Base-by-base conservation (phyloP, 179 eudicot genomes). In the Beta corolliflora region DNA sequence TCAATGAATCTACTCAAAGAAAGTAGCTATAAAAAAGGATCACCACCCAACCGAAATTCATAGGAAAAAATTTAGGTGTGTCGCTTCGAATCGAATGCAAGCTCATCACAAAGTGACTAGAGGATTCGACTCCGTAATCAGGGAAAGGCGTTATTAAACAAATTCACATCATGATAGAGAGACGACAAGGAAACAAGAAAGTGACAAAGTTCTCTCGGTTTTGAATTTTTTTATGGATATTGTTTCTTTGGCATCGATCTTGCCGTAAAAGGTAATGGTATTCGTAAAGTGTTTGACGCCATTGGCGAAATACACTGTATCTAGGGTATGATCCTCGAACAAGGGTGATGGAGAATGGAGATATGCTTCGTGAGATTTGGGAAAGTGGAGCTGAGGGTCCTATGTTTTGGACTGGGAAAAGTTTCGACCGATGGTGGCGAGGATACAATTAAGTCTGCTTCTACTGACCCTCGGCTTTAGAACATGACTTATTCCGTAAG, bases 161-260 rank as follows among this genome's bases (percentile, higher is more conserved):
- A 15, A 81, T 96, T 72, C 99, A 94, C 76, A 91, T 96, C 69
- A 46, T 94, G 88, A 94, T 97, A 9, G 99, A 96, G 84, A 85
- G 98, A 73, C 90, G 98, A 81, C 97, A 93, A 85, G 99, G 99
- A 67, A 96, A 94, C 89, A 96, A 96, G 87, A 96, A 96, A 79
- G 92, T 96, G 76, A 96, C 99, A 0, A 96, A 91, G 89, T 88
- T 96, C 80, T 91, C 99, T 9, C 94, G 99, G 63, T 52, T 96
- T 80, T 97, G 94, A 83, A 86, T 92, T 96, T 96, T 82, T 80
- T 96, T 87, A 85, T 96, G 69, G 93, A 94, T 88, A 92, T 93
- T 45, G 98, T 93, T 53, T 84, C 94, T 21, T 87, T 94, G 88
- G 96, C 97, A 46, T 91, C 98, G 63, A 97, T 91, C 84, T 84